phyloP scores from a whole-genome alignment of 2,329 filamentous ascomycete genomes.

The Lasiodiplodia sp. region DNA sequence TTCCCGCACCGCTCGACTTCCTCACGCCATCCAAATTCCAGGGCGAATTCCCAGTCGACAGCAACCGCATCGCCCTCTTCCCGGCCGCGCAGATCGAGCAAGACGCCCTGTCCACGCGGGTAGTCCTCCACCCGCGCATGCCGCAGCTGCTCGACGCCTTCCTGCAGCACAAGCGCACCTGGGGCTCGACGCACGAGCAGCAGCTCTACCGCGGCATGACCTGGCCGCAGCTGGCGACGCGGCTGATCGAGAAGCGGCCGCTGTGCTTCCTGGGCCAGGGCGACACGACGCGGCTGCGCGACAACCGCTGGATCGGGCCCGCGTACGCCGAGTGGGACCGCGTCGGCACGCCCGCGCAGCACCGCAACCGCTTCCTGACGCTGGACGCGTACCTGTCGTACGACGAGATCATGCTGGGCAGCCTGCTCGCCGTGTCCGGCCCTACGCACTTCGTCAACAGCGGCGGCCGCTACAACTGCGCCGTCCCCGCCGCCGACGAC shows the following conservation, averaged over 20 bases:
- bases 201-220: constrained; percentile 34
- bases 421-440: constrained; percentile 40
- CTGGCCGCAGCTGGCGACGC: constrained; percentile 34
- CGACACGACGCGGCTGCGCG: constrained; percentile 40
- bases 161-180: constrained; percentile 39
- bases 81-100: constrained; percentile 15
- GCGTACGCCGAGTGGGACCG: constrained; percentile 38
- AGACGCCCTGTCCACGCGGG: constrained; percentile 37
- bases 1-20: constrained; percentile 9
- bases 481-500: background rate
- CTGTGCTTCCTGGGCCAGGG: constrained; percentile 38
- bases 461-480: constrained; percentile 35
- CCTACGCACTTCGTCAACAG: constrained; percentile 38
- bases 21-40: constrained; percentile 15
- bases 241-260: constrained; percentile 41
- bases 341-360: constrained; percentile 35
- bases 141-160: constrained; percentile 37
- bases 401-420: constrained; percentile 45
- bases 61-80: constrained; percentile 38
- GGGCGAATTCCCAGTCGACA: background rate
- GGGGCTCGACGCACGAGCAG: constrained; percentile 39
- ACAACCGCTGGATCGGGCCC: constrained; percentile 31
- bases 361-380: constrained; percentile 23
- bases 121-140: constrained; percentile 40
- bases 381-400: constrained; percentile 42